Base-by-base conservation (phyloP, 139 green algal species). In the Volvox reticuliferus region DNA sequence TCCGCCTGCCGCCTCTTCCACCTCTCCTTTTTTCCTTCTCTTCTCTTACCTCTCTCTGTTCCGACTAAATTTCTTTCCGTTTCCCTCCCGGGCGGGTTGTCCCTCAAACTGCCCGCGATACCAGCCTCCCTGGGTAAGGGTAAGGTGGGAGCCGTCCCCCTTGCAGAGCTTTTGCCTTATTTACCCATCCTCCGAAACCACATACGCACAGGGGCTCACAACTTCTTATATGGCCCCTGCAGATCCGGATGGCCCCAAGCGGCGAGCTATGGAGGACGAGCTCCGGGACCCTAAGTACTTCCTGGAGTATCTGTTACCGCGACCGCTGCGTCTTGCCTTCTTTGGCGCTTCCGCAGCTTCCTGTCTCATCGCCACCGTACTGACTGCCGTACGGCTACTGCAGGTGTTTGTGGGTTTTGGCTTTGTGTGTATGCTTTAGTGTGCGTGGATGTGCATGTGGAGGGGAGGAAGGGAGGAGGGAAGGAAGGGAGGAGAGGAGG, bases 231-330 rank as follows among this genome's bases (percentile, higher is more conserved):
- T 12, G 21, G 21, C 21, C 21, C 26, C 16, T 20, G 1, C 75
- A 81, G 75, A 81, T 55, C 30, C 75, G 16, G 81, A 87, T 62
- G 67, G 88, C 90, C 18, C 35, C 65, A 88, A 88, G 22, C 91
- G 80, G 5, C 35, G 90, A 3, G 85, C 84, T 37, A 78, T 94
- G 61, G 95, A 97, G 79, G 91, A 97, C 62, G 95, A 97, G 77
- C 91, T 97, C 26, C 86, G 93, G 2, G 95, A 97, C 88, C 92
- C 95, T 1, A 94, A 93, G 26, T 96, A 94, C 68, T 96, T 95
- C 75, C 61, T 97, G 0, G 95, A 96, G 91, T 96, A 91, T 88
- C 92, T 96, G 21, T 44, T 95, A 26, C 94, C 94, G 1, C 81
- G 94, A 0, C 94, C 93, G 0, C 37, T 96, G 20, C 85, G 94